phyloP scores from a whole-genome alignment of 2,329 filamentous ascomycete species.

The Graphilbum ipis-grandicollis region DNA sequence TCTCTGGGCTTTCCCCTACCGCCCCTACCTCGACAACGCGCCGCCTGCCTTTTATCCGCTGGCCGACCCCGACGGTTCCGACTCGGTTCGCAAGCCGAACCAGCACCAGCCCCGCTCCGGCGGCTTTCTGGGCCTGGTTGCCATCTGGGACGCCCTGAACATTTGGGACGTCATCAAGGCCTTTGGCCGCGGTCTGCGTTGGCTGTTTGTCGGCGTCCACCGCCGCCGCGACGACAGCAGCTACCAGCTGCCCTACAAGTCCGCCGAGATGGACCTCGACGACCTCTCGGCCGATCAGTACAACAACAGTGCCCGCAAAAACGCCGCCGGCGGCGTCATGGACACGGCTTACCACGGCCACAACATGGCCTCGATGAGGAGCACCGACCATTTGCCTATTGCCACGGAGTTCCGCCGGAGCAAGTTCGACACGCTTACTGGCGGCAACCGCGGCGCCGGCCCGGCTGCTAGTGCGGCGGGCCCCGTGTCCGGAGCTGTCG shows the following conservation, averaged over 20 bases:
- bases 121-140: slow-evolving; percentile 45
- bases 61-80: slow-evolving; percentile 22
- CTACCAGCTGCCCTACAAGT: slow-evolving; percentile 19
- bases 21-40: slow-evolving; percentile 39
- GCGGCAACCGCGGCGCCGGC: too few relatives aligned
- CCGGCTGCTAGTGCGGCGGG: too few relatives aligned
- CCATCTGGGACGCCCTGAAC: slow-evolving; percentile 57
- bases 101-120: slow-evolving; percentile 36
- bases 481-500: too few relatives aligned
- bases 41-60: slow-evolving; percentile 29
- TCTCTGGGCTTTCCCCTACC: slow-evolving; percentile 67
- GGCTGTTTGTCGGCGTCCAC: slow-evolving; percentile 62
- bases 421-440: slow-evolving; percentile 11
- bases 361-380: slow-evolving; percentile 12
- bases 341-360: slow-evolving; percentile 8
- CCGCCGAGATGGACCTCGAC: slow-evolving; percentile 18
- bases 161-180: slow-evolving; percentile 73
- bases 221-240: slow-evolving; percentile 34
- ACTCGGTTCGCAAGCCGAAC: slow-evolving; percentile 24
- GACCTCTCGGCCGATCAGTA: slow-evolving; percentile 12
- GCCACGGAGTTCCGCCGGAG: slow-evolving; percentile 19
- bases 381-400: slow-evolving; percentile 22
- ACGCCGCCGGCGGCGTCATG: slow-evolving; percentile 1
- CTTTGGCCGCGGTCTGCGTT: slow-evolving; percentile 58
- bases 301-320: not conserved